Evolutionary conservation across 306 rosid species (phyloP), one percentile per base, ranked within the genome.

Genomic region (Calophaca sinica): DNA sequence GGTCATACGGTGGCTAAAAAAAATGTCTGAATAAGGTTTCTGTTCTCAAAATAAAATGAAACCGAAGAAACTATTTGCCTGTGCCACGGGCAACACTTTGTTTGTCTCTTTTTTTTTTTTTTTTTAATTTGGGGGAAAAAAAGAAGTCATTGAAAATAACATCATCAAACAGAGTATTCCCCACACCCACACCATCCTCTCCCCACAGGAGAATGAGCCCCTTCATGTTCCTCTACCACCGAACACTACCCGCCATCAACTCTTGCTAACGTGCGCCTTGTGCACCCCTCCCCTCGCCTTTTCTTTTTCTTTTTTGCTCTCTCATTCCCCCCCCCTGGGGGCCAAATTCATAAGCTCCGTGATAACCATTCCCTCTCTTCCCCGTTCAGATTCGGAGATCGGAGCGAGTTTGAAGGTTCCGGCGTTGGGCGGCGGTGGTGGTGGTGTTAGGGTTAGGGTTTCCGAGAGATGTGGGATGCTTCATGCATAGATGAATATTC

Each of bases 391-490:
- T 80, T 83, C 55, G 72, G 69, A 79, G 67, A 70, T 32, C 65
- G 41, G 60, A 28, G 50, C 39, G 5, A 65, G 26, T 9, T 46
- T 6, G 44, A 32, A 42, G 77, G 75, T 66, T 80, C 62, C 7
- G 38, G 72, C 79, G 76, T 69, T 49, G 15, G 48, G 42, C 4
- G 48, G 48, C 13, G 42, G 69, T 6, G 28, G n/a, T 51, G 50
- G 77, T 13, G 39, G n/a, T 62, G n/a, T 62, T 82, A n/a, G 89
- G 90, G 88, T 77, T 82, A 50, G 90, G 88, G 86, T 78, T 84
- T 78, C 78, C 84, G 88, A 88, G 96, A 77, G 90, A 91, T 88
- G 94, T 91, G 93, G 96, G 80, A 91, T 91, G 92, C 94, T 87
- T 74, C 84, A 70, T 85, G 90, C 90, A 88, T 91, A 88, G 76